Base-by-base conservation (phyloP, 768 basidiomycete species). In the Tricholoma matsutake region DNA sequence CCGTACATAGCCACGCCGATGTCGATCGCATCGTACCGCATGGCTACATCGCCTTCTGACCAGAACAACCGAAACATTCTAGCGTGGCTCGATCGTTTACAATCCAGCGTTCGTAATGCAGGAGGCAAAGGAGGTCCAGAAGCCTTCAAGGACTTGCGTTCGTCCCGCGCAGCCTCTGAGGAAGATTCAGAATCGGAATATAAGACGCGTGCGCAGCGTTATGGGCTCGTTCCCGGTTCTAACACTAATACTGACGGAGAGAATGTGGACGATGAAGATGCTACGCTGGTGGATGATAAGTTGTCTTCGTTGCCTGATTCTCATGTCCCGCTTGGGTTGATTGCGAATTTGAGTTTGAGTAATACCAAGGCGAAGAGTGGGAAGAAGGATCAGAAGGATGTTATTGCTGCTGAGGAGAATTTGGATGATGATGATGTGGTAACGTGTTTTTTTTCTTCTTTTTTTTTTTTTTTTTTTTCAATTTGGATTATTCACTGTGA, bases 1-100 rank as follows among this genome's bases (percentile, higher is more conserved):
- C 91, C 91, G 1, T 92, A 91, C 70, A 76, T 84, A 53, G 89
- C 91, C 7, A 92, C 89, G 0, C 90, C 91, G 4, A 79, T 92
- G 57, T 85, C 89, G 1, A 90, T 92, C 62, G 88, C 87, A 4
- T 88, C 90, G 2, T 92, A 91, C 68, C 81, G 87, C 39, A 82
- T 86, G 82, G 89, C 90, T 5, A 89, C 88, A 0, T 88, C 89
- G 0, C 86, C 89, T 3, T 86, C 86, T 4, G 90, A 92, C 67
- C 80, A 82, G 56, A 83, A 83, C 65, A 90, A 91, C 60, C 72
- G 81, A 31, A 84, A 85, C 60, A 81, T 91, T 32, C 73, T 88
- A n/a, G 87, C 84, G 8, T 92, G 90, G 89, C 79, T 92, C 59
- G 87, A 91, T 63, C 84, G 84, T 5, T 76, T 89, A 0, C 84